phyloP scores from a whole-genome alignment of 1,284 basidiomycete species.

The Xerocomus amazonicus region DNA sequence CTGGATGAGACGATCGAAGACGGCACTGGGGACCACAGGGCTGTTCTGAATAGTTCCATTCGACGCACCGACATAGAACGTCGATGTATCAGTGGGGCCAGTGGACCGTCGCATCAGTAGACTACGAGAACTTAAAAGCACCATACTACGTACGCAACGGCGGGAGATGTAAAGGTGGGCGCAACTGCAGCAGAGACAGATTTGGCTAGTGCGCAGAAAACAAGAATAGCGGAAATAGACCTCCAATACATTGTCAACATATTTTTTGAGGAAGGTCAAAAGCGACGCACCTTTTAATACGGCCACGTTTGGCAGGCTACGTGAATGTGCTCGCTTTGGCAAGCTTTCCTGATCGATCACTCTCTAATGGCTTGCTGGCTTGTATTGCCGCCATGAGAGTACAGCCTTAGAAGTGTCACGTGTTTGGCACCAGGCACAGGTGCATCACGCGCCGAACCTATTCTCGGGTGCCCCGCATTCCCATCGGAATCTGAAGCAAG shows the following conservation, averaged over 20 bases:
- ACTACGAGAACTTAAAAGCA: neutral
- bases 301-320: conserved; percentile 15
- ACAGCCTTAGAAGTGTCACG: no score
- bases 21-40: conserved; percentile 35
- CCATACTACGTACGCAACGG: conserved; percentile 21
- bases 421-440: no score
- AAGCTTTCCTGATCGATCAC: no score
- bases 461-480: neutral
- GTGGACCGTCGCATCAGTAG: neutral
- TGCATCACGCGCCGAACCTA: neutral
- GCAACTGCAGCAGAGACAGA: conserved; percentile 14
- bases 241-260: conserved; percentile 7
- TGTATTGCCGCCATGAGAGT: no score
- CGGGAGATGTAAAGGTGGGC: conserved; percentile 23
- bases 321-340: neutral
- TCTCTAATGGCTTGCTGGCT: no score
- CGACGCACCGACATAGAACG: conserved; percentile 26
- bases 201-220: conserved; percentile 19
- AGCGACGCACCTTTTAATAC: neutral
- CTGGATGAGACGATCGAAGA: conserved; percentile 52
- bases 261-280: neutral
- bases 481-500: neutral
- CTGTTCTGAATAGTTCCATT: conserved; percentile 23
- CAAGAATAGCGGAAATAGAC: conserved; percentile 11
- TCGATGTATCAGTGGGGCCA: conserved; percentile 25